phyloP scores from a whole-genome alignment of 2,329 filamentous ascomycete genomes.

The Tympanopsis confertula region DNA sequence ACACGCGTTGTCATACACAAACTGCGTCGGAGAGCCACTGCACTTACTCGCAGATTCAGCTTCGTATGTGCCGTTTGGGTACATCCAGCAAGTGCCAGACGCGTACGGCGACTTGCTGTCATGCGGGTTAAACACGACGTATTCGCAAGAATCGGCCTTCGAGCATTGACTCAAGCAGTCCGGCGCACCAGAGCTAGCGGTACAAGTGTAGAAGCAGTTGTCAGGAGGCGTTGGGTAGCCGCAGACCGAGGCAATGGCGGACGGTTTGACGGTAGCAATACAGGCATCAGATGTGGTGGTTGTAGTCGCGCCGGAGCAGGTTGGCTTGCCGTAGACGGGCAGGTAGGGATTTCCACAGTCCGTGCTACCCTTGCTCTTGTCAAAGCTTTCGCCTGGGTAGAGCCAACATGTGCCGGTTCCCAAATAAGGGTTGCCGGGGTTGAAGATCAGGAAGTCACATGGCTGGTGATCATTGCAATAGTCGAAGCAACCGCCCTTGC shows the following conservation, averaged over 20 bases:
- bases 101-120: slow-evolving; percentile 10
- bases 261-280: slow-evolving; percentile 14
- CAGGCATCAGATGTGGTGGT: slow-evolving; percentile 11
- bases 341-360: slow-evolving; percentile 9
- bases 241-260: slow-evolving; percentile 15
- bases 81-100: slow-evolving; percentile 16
- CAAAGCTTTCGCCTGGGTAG: slow-evolving; percentile 13
- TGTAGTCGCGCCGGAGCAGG: slow-evolving; percentile 8
- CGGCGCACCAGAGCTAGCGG: slow-evolving; percentile 9
- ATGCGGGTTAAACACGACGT: slow-evolving; percentile 12
- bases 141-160: slow-evolving; percentile 13
- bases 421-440: slow-evolving; percentile 12
- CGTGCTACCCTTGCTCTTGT: slow-evolving; percentile 9
- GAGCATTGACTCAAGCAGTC: slow-evolving; percentile 13
- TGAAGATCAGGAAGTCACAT: slow-evolving; percentile 17
- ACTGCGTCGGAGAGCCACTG: slow-evolving; percentile 12
- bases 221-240: slow-evolving; percentile 13
- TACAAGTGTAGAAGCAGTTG: slow-evolving; percentile 11
- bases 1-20: slow-evolving; percentile 16
- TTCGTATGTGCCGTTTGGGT: slow-evolving; percentile 13
- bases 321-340: slow-evolving; percentile 11
- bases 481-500: slow-evolving; percentile 12
- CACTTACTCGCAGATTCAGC: slow-evolving; percentile 9
- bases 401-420: slow-evolving; percentile 16
- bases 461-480: slow-evolving; percentile 16